A percentile compares a stretch with the other conserved stretches of the same genome.
Evolutionary conservation across 1,284 basidiomycete genomes (phyloP).

Genomic region (Gymnopus androsaceus): DNA sequence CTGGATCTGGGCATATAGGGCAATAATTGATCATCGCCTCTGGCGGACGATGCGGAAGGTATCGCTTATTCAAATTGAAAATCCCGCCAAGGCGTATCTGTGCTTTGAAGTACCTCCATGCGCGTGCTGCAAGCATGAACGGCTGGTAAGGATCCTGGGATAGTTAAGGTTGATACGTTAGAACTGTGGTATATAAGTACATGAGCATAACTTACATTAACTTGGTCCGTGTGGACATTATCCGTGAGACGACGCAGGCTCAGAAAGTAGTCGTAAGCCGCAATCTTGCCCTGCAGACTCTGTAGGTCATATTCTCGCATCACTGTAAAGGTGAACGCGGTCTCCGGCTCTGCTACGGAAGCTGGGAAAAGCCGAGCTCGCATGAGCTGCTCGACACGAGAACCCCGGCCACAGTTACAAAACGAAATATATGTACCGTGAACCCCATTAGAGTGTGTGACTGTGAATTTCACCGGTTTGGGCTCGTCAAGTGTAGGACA

Average conservation of each 20-base stretch:
- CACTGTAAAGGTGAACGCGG: constrained; percentile 11
- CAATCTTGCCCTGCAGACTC: constrained; percentile 1
- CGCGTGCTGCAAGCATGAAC: constrained; percentile 24
- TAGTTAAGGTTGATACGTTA: neutral
- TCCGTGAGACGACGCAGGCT: constrained; percentile 9
- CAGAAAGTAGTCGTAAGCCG: constrained; percentile 6
- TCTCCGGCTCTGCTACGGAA: neutral
- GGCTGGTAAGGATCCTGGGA: constrained; percentile 20
- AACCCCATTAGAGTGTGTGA: constrained; percentile 8
- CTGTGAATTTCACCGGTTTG: neutral
- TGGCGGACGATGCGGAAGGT: constrained; percentile 19
- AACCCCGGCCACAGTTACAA: neutral
- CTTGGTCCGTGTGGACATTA: constrained; percentile 11
- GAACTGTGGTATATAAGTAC: neutral
- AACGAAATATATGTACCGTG: constrained; percentile 3
- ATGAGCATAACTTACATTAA: constrained; percentile 11
- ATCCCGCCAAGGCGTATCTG: constrained; percentile 25
- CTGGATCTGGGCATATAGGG: constrained; percentile 20
- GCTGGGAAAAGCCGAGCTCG: constrained; percentile 8
- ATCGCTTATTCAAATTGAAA: constrained; percentile 25
- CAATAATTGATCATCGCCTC: constrained; percentile 24
- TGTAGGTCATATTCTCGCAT: constrained; percentile 11
- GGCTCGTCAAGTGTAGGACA: neutral
- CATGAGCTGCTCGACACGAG: constrained; percentile 6
- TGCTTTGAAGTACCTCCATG: constrained; percentile 25